Evolutionary conservation across 164 flowering plant genomes (phyloP), one percentile per base, ranked within the genome.

Genomic region (Kingdonia uniflora): DNA sequence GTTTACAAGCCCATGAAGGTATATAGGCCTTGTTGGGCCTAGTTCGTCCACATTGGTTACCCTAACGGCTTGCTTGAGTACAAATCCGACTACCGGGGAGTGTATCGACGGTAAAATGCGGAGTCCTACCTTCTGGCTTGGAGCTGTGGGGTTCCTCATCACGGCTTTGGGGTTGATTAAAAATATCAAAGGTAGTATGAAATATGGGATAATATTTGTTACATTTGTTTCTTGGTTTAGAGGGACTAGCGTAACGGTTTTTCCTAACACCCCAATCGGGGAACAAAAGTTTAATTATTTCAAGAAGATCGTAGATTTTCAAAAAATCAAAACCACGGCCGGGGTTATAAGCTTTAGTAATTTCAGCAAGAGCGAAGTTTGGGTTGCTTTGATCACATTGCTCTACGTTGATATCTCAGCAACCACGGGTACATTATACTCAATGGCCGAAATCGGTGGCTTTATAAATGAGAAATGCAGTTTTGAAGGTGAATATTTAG

Each of bases 101-200:
- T 89, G 97, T 60, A 19, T 54, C 7, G 70, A 66, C 0, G 84
- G 84, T 10, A 69, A 62, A 57, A 65, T 84, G 78, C 66, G 52
- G 33, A 89, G 88, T 72, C 88, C 95, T 6, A 82, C 80, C 0
- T 82, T 89, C 50, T 86, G 94, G 95, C 72, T 89, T 5, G 90
- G 92, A 1, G 33, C 54, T 0, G 68, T 69, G 3, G 95, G 97
- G 11, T 80, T 89, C 44, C 6, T 86, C 17, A 70, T 85, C 16
- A 84, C 70, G 17, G 63, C 71, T 20, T 84, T 66, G 60, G 76
- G 90, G 5, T 58, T 44, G 40, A 79, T 79, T 81, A 84, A 86
- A 68, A 56, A 79, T 1, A 50, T 79, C 0, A 86, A 82, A 56
- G 95, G 97, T 1, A 77, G 95, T 65, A 86, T 89, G 95, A 82